Evolutionary conservation across 2,329 filamentous ascomycete species (phyloP).

Genomic region (Emericellopsis atlantica): DNA sequence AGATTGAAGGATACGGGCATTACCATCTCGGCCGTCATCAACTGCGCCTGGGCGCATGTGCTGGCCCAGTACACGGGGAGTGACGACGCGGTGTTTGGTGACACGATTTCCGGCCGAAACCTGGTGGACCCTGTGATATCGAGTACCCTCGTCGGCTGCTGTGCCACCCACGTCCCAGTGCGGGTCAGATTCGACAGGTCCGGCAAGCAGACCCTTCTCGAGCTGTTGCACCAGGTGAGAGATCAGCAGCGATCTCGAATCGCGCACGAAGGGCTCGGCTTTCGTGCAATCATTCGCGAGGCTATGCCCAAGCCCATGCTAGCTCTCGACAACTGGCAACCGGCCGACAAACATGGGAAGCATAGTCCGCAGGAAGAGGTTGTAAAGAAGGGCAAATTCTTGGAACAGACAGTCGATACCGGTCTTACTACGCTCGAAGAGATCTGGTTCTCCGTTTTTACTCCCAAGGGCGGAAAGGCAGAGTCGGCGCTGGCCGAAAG

Average conservation of each 20-base stretch:
- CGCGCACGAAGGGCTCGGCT: conserved; percentile 3
- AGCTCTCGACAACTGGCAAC: not conserved
- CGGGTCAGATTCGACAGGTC: conserved; percentile 2
- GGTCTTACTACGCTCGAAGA: not conserved
- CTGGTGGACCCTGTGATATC: conserved; percentile 2
- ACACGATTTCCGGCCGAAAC: conserved; percentile 7
- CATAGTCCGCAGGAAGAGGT: not conserved
- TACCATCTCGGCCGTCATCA: conserved; percentile 3
- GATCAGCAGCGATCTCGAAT: conserved; percentile 3
- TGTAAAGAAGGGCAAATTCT: not conserved
- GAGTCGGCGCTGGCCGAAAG: not conserved
- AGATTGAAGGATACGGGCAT: conserved; percentile 2
- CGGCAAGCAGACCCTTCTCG: conserved; percentile 1
- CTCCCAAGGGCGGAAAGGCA: not conserved
- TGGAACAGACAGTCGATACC: not conserved
- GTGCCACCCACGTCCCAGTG: conserved; percentile 3
- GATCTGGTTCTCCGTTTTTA: conserved; percentile 3
- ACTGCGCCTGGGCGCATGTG: conserved; percentile 9
- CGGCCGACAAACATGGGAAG: not conserved
- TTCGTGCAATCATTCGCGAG: conserved; percentile 3
- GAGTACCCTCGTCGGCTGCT: conserved; percentile 3
- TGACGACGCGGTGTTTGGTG: conserved; percentile 10
- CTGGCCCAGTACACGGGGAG: conserved; percentile 6
- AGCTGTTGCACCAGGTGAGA: conserved; percentile 3
- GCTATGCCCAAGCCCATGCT: conserved; percentile 1